Evolutionary conservation across 2,329 filamentous ascomycete genomes (phyloP), one percentile per base, ranked within the genome.

Genomic region (Fusarium newnesense): DNA sequence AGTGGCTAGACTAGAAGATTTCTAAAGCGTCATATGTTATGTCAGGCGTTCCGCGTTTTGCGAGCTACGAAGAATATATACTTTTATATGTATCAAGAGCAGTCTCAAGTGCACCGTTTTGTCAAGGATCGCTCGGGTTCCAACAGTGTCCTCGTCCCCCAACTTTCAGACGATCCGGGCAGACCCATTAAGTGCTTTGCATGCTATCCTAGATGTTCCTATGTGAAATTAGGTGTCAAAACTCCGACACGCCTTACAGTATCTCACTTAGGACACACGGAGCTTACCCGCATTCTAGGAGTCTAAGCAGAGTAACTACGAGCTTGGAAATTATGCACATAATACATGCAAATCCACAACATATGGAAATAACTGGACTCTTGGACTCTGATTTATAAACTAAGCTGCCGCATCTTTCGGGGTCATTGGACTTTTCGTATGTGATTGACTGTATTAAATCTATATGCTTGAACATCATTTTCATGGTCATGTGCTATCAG

Each of bases 1-100:
- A 40, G 52, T 74, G 56, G 67, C 56, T 73, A 73, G 63, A 69
- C 46, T 71, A 72, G 59, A 74, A 30, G 36, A 52, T 50, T 74
- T 68, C 32, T 24, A 44, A 49, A 71, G 63, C 60, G 72, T 60
- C 47, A 69, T 73, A 37, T 57, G 59, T 65, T 36, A 59, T 58
- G 63, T 36, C 28, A 65, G 71, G 71, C 67, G 71, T 73, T 74
- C 59, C 67, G 47, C 59, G 63, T 42, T 72, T 59, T 40, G 10
- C 40, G 47, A 39, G 39, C 46, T 53, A 24, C 56, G 37, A 52
- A 44, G 60, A 56, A 60, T 64, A 69, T 53, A 59, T 69, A 43
- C 37, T 37, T 44, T n/a, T n/a, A 52, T 26, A 34, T 19, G 30
- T 37, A 26, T 28, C 21, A 34, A 24, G 12, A 46, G 12, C 11